Evolutionary conservation across 208 protist genomes (phyloP).

Genomic region (Crithidia expoeki): DNA sequence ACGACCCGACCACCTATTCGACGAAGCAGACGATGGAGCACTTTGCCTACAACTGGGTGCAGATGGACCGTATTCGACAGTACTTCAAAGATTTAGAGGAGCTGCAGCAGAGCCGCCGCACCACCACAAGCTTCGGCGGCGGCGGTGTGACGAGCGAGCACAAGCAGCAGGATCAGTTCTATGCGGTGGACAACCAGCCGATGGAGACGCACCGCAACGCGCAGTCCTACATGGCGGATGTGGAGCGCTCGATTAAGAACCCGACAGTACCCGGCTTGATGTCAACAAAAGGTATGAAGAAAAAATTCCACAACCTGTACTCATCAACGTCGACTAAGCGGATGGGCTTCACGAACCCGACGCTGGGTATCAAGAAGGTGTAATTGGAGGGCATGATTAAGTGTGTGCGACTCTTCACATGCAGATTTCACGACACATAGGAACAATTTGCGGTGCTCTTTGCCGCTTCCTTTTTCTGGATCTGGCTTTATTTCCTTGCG

Average conservation of each 20-base stretch:
- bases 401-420: not conserved
- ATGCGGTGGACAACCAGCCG: conserved; percentile 53
- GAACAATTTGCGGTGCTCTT: too few species aligned
- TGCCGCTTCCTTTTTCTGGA: not conserved
- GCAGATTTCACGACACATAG: too few species aligned
- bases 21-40: conserved; percentile 91
- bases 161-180: conserved; percentile 82
- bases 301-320: conserved; percentile 93
- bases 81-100: conserved; percentile 80
- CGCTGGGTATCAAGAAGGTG: conserved; percentile 88
- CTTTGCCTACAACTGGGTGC: conserved; percentile 91
- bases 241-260: conserved; percentile 83
- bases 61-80: conserved; percentile 84
- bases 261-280: conserved; percentile 89
- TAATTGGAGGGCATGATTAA: conserved; percentile 24
- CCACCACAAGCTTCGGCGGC: conserved; percentile 42
- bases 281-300: conserved; percentile 92
- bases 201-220: conserved; percentile 68
- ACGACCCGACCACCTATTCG: conserved; percentile 88
- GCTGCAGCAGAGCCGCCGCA: conserved; percentile 43
- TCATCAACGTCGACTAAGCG: conserved; percentile 87
- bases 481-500: conserved; percentile 1
- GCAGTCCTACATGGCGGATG: conserved; percentile 54
- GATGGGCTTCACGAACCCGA: conserved; percentile 88
- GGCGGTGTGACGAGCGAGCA: conserved; percentile 69